Evolutionary conservation across 179 eudicot genomes (phyloP), one percentile per base, ranked within the genome.

Genomic region (Beta lomatogona): DNA sequence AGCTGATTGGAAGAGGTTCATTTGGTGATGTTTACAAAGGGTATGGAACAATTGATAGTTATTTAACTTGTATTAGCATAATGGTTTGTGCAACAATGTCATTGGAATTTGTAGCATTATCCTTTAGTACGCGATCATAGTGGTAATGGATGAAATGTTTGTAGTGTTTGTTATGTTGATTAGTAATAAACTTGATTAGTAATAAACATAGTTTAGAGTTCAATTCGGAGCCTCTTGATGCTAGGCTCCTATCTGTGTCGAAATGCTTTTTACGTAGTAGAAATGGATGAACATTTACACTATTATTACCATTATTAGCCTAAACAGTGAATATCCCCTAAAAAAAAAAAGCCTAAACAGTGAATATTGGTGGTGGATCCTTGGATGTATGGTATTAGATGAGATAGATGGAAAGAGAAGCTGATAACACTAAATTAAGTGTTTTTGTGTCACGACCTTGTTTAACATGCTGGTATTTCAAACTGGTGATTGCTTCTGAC

Each of bases 11-110:
- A 84, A 89, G 94, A 81, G 98, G 98, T 4, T 95, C 98, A 12
- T 95, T 95, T 75, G 98, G 98, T 18, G 97, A 95, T 84, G 98
- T 95, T 78, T 95, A 92, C 81, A 95, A 95, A 84, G 98, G 93
- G 98, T 95, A 92, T 78, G 90, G 53, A 71, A 58, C 15, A 48
- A 48, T 48, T 16, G 19, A 4, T 53, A 16, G 9, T 61, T 54
- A 22, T 14, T 16, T 0, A 14, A 7, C 18, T 48, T 53, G 53
- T 73, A 12, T 13, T 19, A 36, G 41, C 25, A 64, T 14, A 14
- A 6, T 25, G 6, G 66, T 44, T 44, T 73, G 28, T 79, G 55
- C 68, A 55, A 41, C 67, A 41, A 55, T 9, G 25, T 53, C 55
- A 9, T 46, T 79, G 18, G 11, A 69, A 36, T 4, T 63, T 77